Conservation (phyloP, 768 basidiomycete genomes). For the Cyclocybe cylindracea region DNA sequence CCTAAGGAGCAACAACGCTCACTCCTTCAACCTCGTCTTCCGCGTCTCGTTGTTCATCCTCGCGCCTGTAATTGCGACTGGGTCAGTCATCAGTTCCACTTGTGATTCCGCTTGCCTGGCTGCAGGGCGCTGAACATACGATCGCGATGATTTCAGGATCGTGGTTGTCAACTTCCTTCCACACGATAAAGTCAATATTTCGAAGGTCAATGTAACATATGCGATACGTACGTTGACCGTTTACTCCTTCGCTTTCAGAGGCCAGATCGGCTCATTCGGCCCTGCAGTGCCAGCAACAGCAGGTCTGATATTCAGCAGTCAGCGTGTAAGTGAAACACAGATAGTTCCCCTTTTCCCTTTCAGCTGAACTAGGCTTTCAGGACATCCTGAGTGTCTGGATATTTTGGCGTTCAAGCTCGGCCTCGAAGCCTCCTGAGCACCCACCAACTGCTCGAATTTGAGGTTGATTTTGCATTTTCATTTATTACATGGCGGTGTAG, state of each 20-base stretch:
- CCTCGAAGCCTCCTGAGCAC: no score
- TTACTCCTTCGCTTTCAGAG: no score
- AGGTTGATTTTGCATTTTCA: neutral
- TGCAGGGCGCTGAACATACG: no score
- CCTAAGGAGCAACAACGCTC: neutral
- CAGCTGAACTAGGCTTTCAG: neutral
- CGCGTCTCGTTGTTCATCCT: slow-evolving; percentile 3
- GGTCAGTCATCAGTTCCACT: neutral
- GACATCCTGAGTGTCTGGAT: slow-evolving; percentile 14
- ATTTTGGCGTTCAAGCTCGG: slow-evolving; percentile 5
- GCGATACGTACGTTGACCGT: neutral
- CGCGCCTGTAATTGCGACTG: slow-evolving; percentile 1
- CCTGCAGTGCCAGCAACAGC: slow-evolving; percentile 7
- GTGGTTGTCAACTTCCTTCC: no score
- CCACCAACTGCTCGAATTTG: no score
- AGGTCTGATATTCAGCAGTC: slow-evolving; percentile 9
- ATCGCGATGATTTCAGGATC: no score
- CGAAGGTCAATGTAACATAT: neutral
- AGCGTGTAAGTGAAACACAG: slow-evolving; percentile 4
- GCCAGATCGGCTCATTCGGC: neutral
- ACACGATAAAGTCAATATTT: no score
- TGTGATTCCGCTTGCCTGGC: no score
- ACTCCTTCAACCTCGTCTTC: slow-evolving; percentile 4
- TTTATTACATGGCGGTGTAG: neutral
- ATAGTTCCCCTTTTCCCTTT: neutral